phyloP scores from a whole-genome alignment of 805 yeast genomes.

The Citeromyces matritensis region DNA sequence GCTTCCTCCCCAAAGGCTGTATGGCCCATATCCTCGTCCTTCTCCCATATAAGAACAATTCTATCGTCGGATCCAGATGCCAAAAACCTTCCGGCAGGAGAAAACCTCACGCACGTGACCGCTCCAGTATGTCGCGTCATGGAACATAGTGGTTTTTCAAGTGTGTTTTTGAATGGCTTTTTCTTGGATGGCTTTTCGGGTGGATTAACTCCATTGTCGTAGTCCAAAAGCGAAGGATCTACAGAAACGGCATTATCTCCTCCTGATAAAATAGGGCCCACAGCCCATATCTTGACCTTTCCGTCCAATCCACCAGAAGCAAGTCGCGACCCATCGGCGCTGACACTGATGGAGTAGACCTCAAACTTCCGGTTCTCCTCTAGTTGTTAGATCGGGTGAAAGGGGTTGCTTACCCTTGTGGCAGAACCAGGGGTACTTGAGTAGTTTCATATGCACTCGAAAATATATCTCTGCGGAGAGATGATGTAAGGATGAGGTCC shows the following conservation, averaged over 20 bases:
- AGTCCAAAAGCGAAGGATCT: background rate
- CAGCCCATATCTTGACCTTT: constrained; percentile 80
- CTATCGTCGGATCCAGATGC: constrained; percentile 96
- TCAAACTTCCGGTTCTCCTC: constrained; percentile 77
- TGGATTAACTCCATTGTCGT: constrained; percentile 2
- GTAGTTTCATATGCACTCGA: too few relatives aligned
- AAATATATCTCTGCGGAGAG: constrained; percentile 23
- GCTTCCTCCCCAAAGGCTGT: constrained; percentile 1
- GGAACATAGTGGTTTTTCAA: constrained; percentile 50
- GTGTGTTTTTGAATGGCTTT: constrained; percentile 4
- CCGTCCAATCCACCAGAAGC: constrained; percentile 96
- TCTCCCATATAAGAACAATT: constrained; percentile 84
- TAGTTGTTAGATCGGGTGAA: constrained; percentile 18
- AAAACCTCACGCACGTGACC: constrained; percentile 83
- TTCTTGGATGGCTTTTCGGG: constrained; percentile 4
- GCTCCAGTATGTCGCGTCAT: constrained; percentile 97
- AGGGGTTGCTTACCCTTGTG: too few relatives aligned
- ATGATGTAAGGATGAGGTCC: background rate
- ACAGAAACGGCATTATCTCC: constrained; percentile 4
- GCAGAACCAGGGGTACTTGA: too few relatives aligned
- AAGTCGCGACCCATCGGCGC: constrained; percentile 67
- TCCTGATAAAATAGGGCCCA: constrained; percentile 34
- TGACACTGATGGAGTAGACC: constrained; percentile 70
- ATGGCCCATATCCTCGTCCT: constrained; percentile 46
- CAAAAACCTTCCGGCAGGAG: constrained; percentile 80